Evolutionary conservation across 1,284 basidiomycete species (phyloP).

Genomic region (Boletus sp.): DNA sequence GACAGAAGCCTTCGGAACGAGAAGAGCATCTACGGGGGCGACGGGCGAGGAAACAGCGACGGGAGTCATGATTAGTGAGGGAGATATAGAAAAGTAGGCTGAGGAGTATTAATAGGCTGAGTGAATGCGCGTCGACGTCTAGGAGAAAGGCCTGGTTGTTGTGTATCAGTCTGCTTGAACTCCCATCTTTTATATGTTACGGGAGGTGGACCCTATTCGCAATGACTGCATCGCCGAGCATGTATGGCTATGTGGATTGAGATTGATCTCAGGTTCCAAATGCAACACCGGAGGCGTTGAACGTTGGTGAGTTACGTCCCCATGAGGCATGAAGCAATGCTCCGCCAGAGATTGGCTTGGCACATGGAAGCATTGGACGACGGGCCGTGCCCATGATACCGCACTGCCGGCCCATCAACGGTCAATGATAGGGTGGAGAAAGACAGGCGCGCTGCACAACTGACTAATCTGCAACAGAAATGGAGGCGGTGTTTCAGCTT

Average conservation of each 20-base stretch:
- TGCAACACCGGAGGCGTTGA: background rate
- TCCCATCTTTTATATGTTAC: constrained; percentile 15
- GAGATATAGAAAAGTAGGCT: background rate
- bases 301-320: background rate
- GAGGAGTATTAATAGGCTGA: background rate
- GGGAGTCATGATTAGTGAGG: constrained; percentile 13
- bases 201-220: background rate
- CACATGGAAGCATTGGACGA: background rate
- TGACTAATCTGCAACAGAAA: background rate
- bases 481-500: background rate
- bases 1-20: constrained; percentile 17
- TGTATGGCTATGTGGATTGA: background rate
- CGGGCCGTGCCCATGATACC: background rate
- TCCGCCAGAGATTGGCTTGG: constrained; percentile 9
- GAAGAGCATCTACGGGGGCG: constrained; percentile 5
- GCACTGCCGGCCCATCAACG: background rate
- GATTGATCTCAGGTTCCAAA: background rate
- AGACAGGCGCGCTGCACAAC: background rate
- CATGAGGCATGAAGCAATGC: background rate
- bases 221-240: background rate
- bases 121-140: background rate
- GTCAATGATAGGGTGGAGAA: constrained; percentile 7
- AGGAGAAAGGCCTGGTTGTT: background rate
- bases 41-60: constrained; percentile 9
- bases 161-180: background rate